Evolutionary conservation across 768 basidiomycete genomes (phyloP), one percentile per base, ranked within the genome.

Genomic region (Lactifluus piperatus): DNA sequence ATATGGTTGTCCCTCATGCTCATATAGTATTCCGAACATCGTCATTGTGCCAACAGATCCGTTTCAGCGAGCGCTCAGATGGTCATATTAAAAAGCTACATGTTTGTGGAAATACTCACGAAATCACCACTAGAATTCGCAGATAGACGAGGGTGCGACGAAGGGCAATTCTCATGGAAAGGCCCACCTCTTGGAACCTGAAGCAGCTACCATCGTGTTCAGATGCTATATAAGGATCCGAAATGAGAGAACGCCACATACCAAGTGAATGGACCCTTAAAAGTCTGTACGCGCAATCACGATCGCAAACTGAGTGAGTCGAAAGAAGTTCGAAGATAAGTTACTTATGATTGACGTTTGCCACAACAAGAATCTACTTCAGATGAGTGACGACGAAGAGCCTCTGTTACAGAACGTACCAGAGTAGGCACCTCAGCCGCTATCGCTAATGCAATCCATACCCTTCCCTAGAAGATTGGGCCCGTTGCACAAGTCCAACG

Each of bases 401-500:
- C 22, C 34, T 7, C 6, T 18, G 16, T 3, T 16, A 34, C 10
- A 0, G 10, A 11, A 51, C 57, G 13, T 8, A 51, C 57, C 11
- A 58, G 49, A 27, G 49, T 36, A 57, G n/a, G n/a, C n/a, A n/a
- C n/a, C n/a, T n/a, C n/a, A n/a, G n/a, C n/a, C n/a, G n/a, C n/a
- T n/a, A n/a, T 41, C 0, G 56, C 56, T 30, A 57, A 16, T 14
- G 49, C 56, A 36, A 57, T 27, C 56, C 56, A 57, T 20, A 27
- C 36, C 41, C 56, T 51, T 29, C 56, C 56, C 56, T 57, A 57
- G 29, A 26, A 51, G 5, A n/a, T n/a, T n/a, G n/a, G n/a, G n/a
- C n/a, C n/a, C n/a, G n/a, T n/a, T n/a, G n/a, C n/a, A n/a, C n/a
- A 39, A 57, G 56, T 14, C 56, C 56, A 3, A 5, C 16, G 2